phyloP scores from a whole-genome alignment of 1,139 yeast species.

The Yamadazyma triangularis region DNA sequence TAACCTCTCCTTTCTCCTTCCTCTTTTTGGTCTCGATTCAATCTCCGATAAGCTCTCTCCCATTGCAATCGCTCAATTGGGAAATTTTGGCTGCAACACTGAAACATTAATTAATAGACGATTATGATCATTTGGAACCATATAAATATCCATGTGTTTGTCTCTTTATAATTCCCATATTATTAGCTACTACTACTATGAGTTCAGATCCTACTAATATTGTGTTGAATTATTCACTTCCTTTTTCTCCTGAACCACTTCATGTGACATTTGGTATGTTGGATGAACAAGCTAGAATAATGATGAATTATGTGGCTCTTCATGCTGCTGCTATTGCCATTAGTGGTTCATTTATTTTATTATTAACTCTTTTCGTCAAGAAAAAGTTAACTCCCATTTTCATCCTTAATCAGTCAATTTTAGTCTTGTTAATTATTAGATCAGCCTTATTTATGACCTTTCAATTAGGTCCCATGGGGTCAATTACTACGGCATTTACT shows the following conservation, averaged over 20 bases:
- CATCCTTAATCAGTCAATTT: conserved; percentile 57
- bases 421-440: conserved; percentile 52
- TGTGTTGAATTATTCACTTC: conserved; percentile 16
- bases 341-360: conserved; percentile 18
- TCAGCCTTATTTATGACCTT: conserved; percentile 55
- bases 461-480: conserved; percentile 47
- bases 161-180: not conserved
- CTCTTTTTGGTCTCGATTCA: no score
- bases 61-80: conserved; percentile 5
- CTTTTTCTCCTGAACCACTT: conserved; percentile 7
- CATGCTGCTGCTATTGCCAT: conserved; percentile 27
- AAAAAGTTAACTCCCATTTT: conserved; percentile 64
- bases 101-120: not conserved
- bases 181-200: conserved; percentile 12
- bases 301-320: conserved; percentile 10
- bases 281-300: conserved; percentile 8
- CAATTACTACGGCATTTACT: conserved; percentile 49
- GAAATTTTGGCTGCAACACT: conserved; percentile 5
- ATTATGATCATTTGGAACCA: not conserved
- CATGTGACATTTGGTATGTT: conserved; percentile 11
- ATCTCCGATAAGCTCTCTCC: no score
- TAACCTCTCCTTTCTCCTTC: no score
- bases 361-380: conserved; percentile 35
- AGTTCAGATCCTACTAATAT: conserved; percentile 13
- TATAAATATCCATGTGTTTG: not conserved